Evolutionary conservation across 306 rosid species (phyloP), one percentile per base, ranked within the genome.

Genomic region (Trifolium subterraneum): DNA sequence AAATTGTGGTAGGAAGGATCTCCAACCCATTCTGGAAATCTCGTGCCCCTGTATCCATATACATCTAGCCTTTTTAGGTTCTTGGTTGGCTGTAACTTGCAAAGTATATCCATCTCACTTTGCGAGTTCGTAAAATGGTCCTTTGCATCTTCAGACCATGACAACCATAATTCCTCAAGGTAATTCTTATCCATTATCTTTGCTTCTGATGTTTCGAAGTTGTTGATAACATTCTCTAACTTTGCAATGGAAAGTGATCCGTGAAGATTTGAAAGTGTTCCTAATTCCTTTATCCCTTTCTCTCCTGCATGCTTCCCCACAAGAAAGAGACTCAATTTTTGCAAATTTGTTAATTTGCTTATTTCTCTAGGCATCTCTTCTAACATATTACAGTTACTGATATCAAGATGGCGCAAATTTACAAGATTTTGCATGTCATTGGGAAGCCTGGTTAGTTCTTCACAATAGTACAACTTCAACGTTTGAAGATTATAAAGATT

Each of bases 401-500:
- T 36, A 10, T 36, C n/a, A 19, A 64, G 69, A 10, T 63, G 15
- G 4, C 25, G n/a, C 47, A 63, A 36, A 16, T 63, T 63, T 9
- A 63, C 47, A 63, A 63, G 68, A 10, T 63, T 63, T 16, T 36
- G 47, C 68, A 63, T 63, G 27, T 10, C 27, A 16, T 36, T 35
- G 9, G 68, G 68, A 4, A 63, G 68, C 25, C 7, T 33, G 1
- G 8, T 36, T 2, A 63, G 5, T 0, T 1, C 0, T 0, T 0
- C 0, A 18, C 68, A 63, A 1, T 0, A 0, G 0, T 0, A 0
- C 68, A 63, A 35, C 25, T n/a, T 63, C 4, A 63, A 63, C 0
- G 68, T 63, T 35, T 63, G 68, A 5, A 63, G 47, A 63, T 35
- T 63, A n/a, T 33, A 36, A 45, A 63, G 1, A 15, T 60, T 29